phyloP scores from a whole-genome alignment of 2,329 filamentous ascomycete genomes.

The Arachnomyces sp. region DNA sequence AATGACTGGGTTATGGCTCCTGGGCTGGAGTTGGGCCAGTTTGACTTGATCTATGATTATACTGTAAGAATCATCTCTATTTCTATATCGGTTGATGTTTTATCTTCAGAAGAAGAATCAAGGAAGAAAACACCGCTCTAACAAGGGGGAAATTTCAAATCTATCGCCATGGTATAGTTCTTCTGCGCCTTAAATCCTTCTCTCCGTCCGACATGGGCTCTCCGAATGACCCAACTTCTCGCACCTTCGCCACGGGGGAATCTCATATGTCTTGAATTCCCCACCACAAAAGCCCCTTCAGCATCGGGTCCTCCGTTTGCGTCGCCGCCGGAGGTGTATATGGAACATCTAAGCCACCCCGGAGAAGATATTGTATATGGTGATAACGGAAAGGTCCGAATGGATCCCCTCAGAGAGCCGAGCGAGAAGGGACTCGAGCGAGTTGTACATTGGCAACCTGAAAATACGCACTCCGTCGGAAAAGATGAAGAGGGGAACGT shows the following conservation, averaged over 20 bases:
- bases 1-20: constrained; percentile 33
- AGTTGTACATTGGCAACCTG: constrained; percentile 49
- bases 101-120: background rate
- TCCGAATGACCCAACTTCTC: constrained; percentile 47
- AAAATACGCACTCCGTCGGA: constrained; percentile 48
- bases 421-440: constrained; percentile 33
- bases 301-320: constrained; percentile 66
- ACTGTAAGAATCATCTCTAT: constrained; percentile 37
- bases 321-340: constrained; percentile 59
- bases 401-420: constrained; percentile 39
- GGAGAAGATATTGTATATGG: constrained; percentile 59
- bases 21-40: constrained; percentile 25
- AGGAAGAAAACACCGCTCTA: background rate
- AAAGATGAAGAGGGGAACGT: constrained; percentile 35
- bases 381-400: constrained; percentile 43
- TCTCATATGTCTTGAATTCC: constrained; percentile 66
- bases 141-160: background rate
- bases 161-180: constrained; percentile 37
- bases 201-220: constrained; percentile 51
- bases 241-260: constrained; percentile 38
- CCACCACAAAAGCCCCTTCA: constrained; percentile 59
- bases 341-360: constrained; percentile 61
- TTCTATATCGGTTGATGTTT: constrained; percentile 2
- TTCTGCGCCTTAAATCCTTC: constrained; percentile 51
- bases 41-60: constrained; percentile 53